Evolutionary conservation across 169 alveolate species (phyloP).

Genomic region (Eimeria maxima): DNA sequence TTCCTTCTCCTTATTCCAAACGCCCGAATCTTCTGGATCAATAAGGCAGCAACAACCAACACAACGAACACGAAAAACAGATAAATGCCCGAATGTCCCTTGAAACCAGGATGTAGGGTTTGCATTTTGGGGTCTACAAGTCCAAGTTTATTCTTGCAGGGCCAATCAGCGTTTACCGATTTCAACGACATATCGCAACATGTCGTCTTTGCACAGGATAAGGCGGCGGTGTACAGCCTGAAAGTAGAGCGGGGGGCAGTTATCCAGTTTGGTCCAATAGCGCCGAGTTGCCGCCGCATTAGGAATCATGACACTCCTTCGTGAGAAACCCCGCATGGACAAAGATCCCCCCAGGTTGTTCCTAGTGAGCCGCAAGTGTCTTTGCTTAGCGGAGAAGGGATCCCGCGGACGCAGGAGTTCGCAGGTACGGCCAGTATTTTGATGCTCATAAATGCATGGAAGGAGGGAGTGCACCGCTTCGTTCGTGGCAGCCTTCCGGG

Average conservation of each 20-base stretch:
- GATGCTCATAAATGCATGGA: neutral
- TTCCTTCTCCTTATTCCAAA: constrained; percentile 62
- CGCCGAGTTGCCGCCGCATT: constrained; percentile 6
- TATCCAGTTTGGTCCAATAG: constrained; percentile 63
- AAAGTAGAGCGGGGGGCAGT: constrained; percentile 16
- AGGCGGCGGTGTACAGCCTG: constrained; percentile 70
- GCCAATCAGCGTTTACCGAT: constrained; percentile 5
- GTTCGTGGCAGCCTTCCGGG: neutral
- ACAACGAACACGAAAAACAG: neutral
- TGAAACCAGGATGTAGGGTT: neutral
- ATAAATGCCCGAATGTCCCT: neutral
- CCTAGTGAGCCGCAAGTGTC: constrained; percentile 9
- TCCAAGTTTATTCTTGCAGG: neutral
- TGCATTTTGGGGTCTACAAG: neutral
- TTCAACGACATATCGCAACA: constrained; percentile 35
- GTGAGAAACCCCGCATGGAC: neutral
- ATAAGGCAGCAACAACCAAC: neutral
- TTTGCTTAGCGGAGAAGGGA: neutral
- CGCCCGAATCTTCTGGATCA: constrained; percentile 59
- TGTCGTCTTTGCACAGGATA: constrained; percentile 27
- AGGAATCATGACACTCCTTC: neutral
- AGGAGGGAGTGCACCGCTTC: neutral
- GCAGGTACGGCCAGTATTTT: neutral
- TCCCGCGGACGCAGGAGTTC: neutral
- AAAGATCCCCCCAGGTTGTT: neutral